Percentiles rank a stretch among this genome's conserved stretches.
phyloP scores from a whole-genome alignment of 2,329 filamentous ascomycete genomes.

The Dactylonectria estremocensis region DNA sequence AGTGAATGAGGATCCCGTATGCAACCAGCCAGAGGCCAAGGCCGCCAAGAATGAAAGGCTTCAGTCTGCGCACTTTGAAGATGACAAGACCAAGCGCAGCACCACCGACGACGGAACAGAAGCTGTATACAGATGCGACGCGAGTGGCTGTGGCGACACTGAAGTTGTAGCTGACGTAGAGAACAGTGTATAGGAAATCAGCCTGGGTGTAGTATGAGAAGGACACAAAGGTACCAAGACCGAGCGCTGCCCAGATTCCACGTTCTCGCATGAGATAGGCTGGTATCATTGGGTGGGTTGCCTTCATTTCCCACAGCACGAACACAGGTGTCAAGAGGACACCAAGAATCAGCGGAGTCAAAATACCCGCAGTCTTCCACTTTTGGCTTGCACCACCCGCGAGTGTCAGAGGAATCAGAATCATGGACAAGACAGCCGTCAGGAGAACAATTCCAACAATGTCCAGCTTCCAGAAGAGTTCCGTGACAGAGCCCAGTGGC shows the following conservation, averaged over 20 bases:
- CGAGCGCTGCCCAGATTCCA: slow-evolving; percentile 73
- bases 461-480: slow-evolving; percentile 43
- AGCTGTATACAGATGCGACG: slow-evolving; percentile 68
- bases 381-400: slow-evolving; percentile 50
- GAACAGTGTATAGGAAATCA: slow-evolving; percentile 72
- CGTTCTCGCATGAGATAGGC: slow-evolving; percentile 72
- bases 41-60: slow-evolving; percentile 70
- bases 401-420: slow-evolving; percentile 66
- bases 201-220: slow-evolving; percentile 71
- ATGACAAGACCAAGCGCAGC: slow-evolving; percentile 66
- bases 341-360: slow-evolving; percentile 66
- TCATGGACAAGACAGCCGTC: slow-evolving; percentile 64
- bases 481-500: background rate
- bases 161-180: slow-evolving; percentile 71
- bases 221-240: slow-evolving; percentile 65
- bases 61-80: slow-evolving; percentile 66
- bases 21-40: slow-evolving; percentile 69
- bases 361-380: slow-evolving; percentile 60
- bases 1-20: slow-evolving; percentile 69
- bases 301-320: slow-evolving; percentile 66
- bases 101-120: slow-evolving; percentile 68
- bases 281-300: slow-evolving; percentile 67
- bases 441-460: slow-evolving; percentile 66
- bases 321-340: slow-evolving; percentile 64
- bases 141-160: slow-evolving; percentile 68